A percentile compares a stretch with the other conserved stretches of the same genome.
Evolutionary conservation across 192 early-diverging fungal genomes (phyloP).

Genomic region (Coemansia sp.): DNA sequence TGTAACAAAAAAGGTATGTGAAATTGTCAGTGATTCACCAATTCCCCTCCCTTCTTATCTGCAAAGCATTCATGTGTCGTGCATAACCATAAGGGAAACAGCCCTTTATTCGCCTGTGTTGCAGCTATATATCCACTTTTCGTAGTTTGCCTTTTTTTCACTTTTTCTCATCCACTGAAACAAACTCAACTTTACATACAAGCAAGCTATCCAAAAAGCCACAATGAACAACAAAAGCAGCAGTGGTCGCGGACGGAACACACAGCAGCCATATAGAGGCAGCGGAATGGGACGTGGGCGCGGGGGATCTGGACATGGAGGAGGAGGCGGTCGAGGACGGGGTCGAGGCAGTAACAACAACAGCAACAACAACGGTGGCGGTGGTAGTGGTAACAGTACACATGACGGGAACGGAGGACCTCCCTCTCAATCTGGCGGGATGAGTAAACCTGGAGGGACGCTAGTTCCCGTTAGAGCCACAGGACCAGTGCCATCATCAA

Average conservation of each 20-base stretch:
- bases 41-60: too few relatives aligned
- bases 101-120: too few relatives aligned
- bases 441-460: not conserved
- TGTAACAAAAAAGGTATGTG: too few relatives aligned
- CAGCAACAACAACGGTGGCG: not conserved
- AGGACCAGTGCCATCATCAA: slow-evolving; percentile 20
- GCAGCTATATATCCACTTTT: too few relatives aligned
- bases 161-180: not conserved
- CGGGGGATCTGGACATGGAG: not conserved
- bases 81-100: too few relatives aligned
- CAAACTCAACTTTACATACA: not conserved
- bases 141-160: not conserved
- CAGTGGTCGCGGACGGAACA: slow-evolving; percentile 16
- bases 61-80: too few relatives aligned
- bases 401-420: slow-evolving; percentile 7
- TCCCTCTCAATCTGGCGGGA: not conserved
- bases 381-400: slow-evolving; percentile 11
- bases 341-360: not conserved
- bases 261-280: slow-evolving; percentile 18
- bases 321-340: not conserved
- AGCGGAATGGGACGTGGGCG: not conserved
- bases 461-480: slow-evolving; percentile 34
- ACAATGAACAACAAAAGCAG: slow-evolving; percentile 9
- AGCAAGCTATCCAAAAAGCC: not conserved
- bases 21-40: too few relatives aligned